Evolutionary conservation across 78 protist genomes (phyloP).

Genomic region (Planoprotostelium fungivorum): DNA sequence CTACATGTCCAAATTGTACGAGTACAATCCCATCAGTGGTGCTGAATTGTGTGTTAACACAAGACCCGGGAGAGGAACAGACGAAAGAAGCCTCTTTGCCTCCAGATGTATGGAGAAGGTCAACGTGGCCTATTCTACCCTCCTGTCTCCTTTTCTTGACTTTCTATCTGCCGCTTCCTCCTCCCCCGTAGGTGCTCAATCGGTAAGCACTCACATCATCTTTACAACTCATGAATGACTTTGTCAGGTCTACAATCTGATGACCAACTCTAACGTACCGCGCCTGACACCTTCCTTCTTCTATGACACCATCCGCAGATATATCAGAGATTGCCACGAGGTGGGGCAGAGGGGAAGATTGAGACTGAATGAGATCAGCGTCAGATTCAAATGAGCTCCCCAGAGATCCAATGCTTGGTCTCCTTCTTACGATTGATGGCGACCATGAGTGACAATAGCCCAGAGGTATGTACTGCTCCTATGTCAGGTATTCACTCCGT

Average conservation of each 20-base stretch:
- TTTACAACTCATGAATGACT: not conserved
- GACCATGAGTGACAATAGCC: not conserved
- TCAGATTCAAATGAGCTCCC: not conserved
- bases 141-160: not conserved
- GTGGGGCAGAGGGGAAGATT: not conserved
- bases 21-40: not conserved
- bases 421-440: not conserved
- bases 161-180: not conserved
- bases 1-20: not conserved
- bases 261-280: not conserved
- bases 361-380: no score
- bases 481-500: not conserved
- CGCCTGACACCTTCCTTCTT: not conserved
- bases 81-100: not conserved
- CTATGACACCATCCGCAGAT: not conserved
- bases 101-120: not conserved
- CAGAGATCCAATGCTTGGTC: not conserved
- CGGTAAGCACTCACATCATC: not conserved
- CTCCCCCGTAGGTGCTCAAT: not conserved
- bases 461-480: not conserved
- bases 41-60: not conserved
- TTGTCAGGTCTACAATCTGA: not conserved
- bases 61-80: not conserved
- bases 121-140: not conserved
- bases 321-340: not conserved